These are phyloP conservation scores for Lanzia echinophila DNA, from an alignment of 2,329 filamentous ascomycete species.

Conservation along the genomic window DNA sequence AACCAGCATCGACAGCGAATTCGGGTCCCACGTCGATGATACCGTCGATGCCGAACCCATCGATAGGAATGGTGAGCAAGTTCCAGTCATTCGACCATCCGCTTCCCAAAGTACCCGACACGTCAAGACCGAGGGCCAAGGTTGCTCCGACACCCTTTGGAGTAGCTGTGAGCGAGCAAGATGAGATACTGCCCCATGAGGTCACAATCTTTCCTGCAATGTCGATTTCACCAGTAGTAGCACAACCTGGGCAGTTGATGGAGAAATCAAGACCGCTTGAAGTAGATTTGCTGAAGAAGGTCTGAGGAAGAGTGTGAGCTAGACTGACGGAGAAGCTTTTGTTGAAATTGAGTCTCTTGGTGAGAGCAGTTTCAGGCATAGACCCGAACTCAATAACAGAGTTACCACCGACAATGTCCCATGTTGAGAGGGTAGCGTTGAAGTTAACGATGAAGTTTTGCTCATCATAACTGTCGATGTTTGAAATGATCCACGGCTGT, in stretches of 20 bases:
- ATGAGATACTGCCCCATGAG: too few relatives aligned
- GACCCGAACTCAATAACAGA: slow-evolving; percentile 4
- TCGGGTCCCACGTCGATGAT: slow-evolving; percentile 6
- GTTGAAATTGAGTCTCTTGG: not conserved
- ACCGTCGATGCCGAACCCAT: slow-evolving; percentile 4
- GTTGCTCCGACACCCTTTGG: slow-evolving; percentile 4
- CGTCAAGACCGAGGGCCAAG: slow-evolving; percentile 7
- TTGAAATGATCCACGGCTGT: slow-evolving; percentile 9
- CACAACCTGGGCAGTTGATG: slow-evolving; percentile 2
- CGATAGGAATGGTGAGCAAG: slow-evolving; percentile 2
- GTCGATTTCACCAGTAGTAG: slow-evolving; percentile 1
- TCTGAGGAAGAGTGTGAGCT: slow-evolving; percentile 3
- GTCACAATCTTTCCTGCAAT: slow-evolving; percentile 6
- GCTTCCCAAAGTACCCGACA: slow-evolving; percentile 7
- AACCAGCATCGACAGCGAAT: slow-evolving; percentile 11
- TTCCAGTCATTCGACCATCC: slow-evolving; percentile 8
- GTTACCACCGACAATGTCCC: slow-evolving; percentile 4
- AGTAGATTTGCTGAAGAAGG: slow-evolving; percentile 6
- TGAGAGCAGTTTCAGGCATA: not conserved
- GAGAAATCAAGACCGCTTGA: slow-evolving; percentile 7
- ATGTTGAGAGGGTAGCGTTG: slow-evolving; percentile 7
- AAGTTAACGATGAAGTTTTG: slow-evolving; percentile 9
- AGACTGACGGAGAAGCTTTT: not conserved
- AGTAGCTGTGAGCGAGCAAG: not conserved
- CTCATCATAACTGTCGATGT: slow-evolving; percentile 4